Evolutionary conservation across 2,329 filamentous ascomycete species (phyloP), one percentile per base, ranked within the genome.

Genomic region (Spiromastix sp.): DNA sequence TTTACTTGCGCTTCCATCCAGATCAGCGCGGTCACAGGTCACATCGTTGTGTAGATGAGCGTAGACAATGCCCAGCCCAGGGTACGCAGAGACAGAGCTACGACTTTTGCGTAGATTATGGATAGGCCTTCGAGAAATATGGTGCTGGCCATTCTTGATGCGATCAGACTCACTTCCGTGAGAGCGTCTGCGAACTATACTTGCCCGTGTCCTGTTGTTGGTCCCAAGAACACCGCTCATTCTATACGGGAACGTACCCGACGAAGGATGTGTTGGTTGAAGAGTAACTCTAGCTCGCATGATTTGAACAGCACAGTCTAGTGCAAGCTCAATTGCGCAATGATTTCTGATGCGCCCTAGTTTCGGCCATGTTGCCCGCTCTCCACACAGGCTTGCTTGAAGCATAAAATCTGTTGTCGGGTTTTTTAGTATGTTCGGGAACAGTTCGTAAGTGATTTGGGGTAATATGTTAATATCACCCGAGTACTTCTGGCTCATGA

Each of bases 401-500:
- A 80, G 57, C 84, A 96, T 93, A 54, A 93, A 96, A 4, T 87
- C 83, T 0, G 77, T 64, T 0, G 81, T 86, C 1, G 89, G 89
- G 39, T 96, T 96, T 43, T 72, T 80, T 29, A 96, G 66, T 17
- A 95, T 77, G 6, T 74, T 72, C 1, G 82, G 79, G 15, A 93
- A 73, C 42, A 93, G 80, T 5, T 77, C 70, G 34, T 81, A 76
- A 4, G 72, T 73, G 39, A 93, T 79, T 36, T 85, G 77, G 0
- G 87, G 87, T 20, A 93, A 69, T 36, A 96, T 94, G 29, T 86
- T 96, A 53, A 96, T 94, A 57, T 96, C 87, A 5, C 89, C 89
- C 2, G 84, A 87, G 51, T 96, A 96, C 44, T 82, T 85, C 51
- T 96, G 89, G 44, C 79, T 87, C 32, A 96, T 68, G 11, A 96